phyloP scores from a whole-genome alignment of 352 stramenopile genomes.

The Ophiocytium majus region DNA sequence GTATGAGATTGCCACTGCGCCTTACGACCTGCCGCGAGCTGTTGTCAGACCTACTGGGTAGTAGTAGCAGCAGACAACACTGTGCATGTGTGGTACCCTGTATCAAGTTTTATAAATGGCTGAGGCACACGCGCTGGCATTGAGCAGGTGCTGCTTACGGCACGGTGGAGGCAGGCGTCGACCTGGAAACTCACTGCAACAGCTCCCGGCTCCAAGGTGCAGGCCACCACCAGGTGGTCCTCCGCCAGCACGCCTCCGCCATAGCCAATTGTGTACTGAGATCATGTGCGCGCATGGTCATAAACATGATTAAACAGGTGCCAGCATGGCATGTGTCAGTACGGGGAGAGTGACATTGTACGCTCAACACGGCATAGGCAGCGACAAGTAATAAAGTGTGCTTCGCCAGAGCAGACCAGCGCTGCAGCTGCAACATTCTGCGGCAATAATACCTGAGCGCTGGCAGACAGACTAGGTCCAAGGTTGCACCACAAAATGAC shows the following conservation, averaged over 20 bases:
- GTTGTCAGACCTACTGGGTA: neutral
- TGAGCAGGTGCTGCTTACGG: too few species aligned
- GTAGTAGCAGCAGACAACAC: neutral
- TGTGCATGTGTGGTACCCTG: neutral
- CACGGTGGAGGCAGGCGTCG: too few species aligned
- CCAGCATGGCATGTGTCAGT: neutral
- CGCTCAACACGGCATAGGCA: too few species aligned
- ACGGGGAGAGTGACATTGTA: neutral
- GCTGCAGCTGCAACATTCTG: slow-evolving; percentile 25
- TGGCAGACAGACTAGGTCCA: neutral
- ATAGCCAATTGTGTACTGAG: slow-evolving; percentile 42
- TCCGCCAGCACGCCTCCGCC: slow-evolving; percentile 41
- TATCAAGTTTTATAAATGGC: neutral
- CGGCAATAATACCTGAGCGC: neutral
- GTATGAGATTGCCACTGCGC: too few species aligned
- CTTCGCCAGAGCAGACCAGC: too few species aligned
- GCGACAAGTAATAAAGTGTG: too few species aligned
- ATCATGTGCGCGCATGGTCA: too few species aligned
- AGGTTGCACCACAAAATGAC: too few species aligned
- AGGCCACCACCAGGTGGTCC: slow-evolving; percentile 33
- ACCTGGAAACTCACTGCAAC: slow-evolving; percentile 18
- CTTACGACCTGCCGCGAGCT: too few species aligned
- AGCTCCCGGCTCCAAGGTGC: slow-evolving; percentile 24
- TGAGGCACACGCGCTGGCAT: too few species aligned
- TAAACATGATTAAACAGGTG: too few species aligned